Conservation (phyloP, 768 basidiomycete genomes). For the Podaxis pistillaris region DNA sequence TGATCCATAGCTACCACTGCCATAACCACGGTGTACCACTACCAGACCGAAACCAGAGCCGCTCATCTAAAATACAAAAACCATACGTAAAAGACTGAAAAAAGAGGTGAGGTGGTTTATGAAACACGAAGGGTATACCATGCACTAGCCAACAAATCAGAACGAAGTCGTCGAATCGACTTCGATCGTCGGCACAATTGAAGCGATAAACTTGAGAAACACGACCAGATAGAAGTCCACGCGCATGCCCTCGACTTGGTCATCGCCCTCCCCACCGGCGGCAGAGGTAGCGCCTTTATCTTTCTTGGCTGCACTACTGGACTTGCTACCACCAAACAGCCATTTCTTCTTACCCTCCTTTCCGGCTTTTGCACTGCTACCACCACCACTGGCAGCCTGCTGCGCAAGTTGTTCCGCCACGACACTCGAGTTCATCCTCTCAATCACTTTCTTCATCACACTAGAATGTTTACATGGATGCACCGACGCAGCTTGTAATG, state of each 20-base stretch:
- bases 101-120: not conserved
- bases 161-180: slow-evolving; percentile 89
- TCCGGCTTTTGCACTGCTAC: slow-evolving; percentile 23
- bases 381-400: slow-evolving; percentile 43
- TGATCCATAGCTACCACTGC: not conserved
- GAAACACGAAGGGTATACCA: slow-evolving; percentile 12
- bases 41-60: not conserved
- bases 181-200: slow-evolving; percentile 98
- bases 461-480: slow-evolving; percentile 98
- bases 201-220: slow-evolving; percentile 99
- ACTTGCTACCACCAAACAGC: slow-evolving; percentile 45
- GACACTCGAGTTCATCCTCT: slow-evolving; percentile 92
- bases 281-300: slow-evolving; percentile 5
- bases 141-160: slow-evolving; percentile 22
- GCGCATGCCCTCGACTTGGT: slow-evolving; percentile 85
- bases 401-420: slow-evolving; percentile 74
- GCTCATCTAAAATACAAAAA: not conserved
- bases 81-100: not conserved
- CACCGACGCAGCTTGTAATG: slow-evolving; percentile 86
- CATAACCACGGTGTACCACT: not conserved
- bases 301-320: slow-evolving; percentile 8
- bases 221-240: slow-evolving; percentile 98
- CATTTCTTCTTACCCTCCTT: slow-evolving; percentile 81
- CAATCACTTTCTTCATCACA: slow-evolving; percentile 99
- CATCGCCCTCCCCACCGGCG: slow-evolving; percentile 47